A percentile compares a stretch with the other conserved stretches of the same genome.
These are phyloP conservation scores for Dillenia turbinata DNA, from an alignment of 164 flowering plant genomes.

Conservation along the genomic window DNA sequence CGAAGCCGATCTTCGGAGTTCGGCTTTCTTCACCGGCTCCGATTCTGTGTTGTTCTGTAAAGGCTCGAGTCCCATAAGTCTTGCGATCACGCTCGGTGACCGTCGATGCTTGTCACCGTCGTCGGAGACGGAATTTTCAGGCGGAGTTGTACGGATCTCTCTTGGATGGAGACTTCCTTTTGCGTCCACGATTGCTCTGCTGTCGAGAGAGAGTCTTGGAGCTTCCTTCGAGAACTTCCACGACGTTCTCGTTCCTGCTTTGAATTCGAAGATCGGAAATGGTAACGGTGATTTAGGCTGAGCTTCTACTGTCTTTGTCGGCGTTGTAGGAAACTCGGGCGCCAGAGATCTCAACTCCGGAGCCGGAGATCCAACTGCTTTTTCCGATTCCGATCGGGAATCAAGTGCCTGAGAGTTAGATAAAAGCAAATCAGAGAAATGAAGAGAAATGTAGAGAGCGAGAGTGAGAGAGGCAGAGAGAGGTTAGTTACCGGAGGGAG, in stretches of 20 bases:
- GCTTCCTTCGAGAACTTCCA: slow-evolving; percentile 77
- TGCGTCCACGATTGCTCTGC: slow-evolving; percentile 71
- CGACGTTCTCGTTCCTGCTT: slow-evolving; percentile 54
- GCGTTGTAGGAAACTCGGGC: slow-evolving; percentile 10
- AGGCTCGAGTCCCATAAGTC: slow-evolving; percentile 80
- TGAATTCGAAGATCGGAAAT: slow-evolving; percentile 48
- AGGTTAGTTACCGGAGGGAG: slow-evolving; percentile 35
- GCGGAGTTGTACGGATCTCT: slow-evolving; percentile 48
- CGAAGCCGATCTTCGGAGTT: slow-evolving; percentile 87
- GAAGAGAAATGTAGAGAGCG: background rate
- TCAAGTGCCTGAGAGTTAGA: slow-evolving; percentile 29
- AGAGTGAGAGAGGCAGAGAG: background rate
- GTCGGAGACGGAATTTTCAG: slow-evolving; percentile 8
- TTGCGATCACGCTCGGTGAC: slow-evolving; percentile 77
- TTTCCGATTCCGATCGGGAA: slow-evolving; percentile 29
- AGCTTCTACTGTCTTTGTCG: background rate
- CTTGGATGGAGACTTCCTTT: slow-evolving; percentile 65
- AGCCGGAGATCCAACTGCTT: slow-evolving; percentile 30
- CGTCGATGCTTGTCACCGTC: slow-evolving; percentile 44
- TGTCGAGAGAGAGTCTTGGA: slow-evolving; percentile 89
- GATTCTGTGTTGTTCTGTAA: slow-evolving; percentile 28
- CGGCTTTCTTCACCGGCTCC: slow-evolving; percentile 35
- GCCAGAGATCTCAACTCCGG: slow-evolving; percentile 23
- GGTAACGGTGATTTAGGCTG: slow-evolving; percentile 27
- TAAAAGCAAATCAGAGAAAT: background rate